Conservation (phyloP, 441 rosid species). For the Brassica hybrid region DNA sequence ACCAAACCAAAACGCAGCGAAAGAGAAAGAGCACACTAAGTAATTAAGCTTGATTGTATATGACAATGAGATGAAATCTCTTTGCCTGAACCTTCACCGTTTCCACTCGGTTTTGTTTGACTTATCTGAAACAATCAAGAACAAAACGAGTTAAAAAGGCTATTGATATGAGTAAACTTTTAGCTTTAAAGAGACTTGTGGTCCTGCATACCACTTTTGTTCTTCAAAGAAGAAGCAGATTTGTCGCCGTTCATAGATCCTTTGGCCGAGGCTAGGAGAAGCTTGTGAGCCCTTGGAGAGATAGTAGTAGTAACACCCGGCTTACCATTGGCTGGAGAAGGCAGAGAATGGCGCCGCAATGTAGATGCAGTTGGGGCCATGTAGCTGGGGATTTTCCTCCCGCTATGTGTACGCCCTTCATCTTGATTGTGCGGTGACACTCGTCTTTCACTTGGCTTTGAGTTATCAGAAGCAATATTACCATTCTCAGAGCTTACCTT, state of each 20-base stretch:
- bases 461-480: conserved; percentile 46
- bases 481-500: conserved; percentile 48
- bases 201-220: conserved; percentile 57
- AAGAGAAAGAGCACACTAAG: conserved; percentile 18
- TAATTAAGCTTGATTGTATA: conserved; percentile 23
- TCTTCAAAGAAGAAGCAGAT: conserved; percentile 62
- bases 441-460: conserved; percentile 59
- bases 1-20: conserved; percentile 28
- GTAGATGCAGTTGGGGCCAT: conserved; percentile 82
- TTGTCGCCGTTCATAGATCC: conserved; percentile 51
- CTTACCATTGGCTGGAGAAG: conserved; percentile 57
- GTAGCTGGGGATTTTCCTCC: conserved; percentile 71
- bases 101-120: conserved; percentile 69
- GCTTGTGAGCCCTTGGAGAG: conserved; percentile 66
- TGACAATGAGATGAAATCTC: conserved; percentile 25
- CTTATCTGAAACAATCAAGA: conserved; percentile 56
- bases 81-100: conserved; percentile 50
- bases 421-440: conserved; percentile 55
- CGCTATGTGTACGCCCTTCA: conserved; percentile 48
- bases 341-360: conserved; percentile 76
- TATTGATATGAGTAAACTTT: conserved; percentile 15
- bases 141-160: conserved; percentile 17
- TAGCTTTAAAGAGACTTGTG: too few species aligned
- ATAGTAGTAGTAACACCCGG: conserved; percentile 48
- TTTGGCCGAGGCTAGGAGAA: conserved; percentile 56